A percentile compares a stretch with the other conserved stretches of the same genome.
Conservation (phyloP, 228 moss, liverwort and hornwort genomes). For the Sphagnum magellanicum region DNA sequence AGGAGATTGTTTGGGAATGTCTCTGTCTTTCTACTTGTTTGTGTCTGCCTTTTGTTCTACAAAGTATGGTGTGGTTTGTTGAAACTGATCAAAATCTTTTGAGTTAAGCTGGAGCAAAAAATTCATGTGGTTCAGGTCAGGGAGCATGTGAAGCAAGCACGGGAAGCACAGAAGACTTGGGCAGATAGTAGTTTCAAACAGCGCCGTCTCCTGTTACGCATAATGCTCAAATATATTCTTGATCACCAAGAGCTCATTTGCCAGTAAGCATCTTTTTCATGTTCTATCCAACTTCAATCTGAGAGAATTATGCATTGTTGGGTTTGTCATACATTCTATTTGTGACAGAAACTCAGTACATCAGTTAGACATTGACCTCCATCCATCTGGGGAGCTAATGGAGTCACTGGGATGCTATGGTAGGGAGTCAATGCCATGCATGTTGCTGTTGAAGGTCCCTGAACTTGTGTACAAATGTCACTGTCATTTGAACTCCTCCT, state of each 20-base stretch:
- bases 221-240: slow-evolving; percentile 31
- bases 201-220: slow-evolving; percentile 34
- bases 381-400: no score
- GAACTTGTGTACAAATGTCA: no score
- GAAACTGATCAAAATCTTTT: no score
- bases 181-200: slow-evolving; percentile 22
- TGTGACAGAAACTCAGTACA: no score
- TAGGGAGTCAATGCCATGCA: no score
- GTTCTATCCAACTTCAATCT: neutral
- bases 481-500: no score
- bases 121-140: slow-evolving; percentile 9
- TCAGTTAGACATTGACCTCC: no score
- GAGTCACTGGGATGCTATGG: no score
- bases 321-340: neutral
- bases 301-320: neutral
- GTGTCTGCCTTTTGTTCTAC: no score
- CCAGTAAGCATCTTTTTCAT: slow-evolving; percentile 19
- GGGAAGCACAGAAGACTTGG: slow-evolving; percentile 41
- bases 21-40: neutral
- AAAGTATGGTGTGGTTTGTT: no score
- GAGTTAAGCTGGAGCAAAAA: no score
- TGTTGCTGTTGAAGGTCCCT: no score
- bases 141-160: slow-evolving; percentile 24
- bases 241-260: slow-evolving; percentile 54
- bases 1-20: neutral